These are phyloP conservation scores for Penicillium soppii DNA, from an alignment of 495 filamentous ascomycete genomes.

Conservation along the genomic window DNA sequence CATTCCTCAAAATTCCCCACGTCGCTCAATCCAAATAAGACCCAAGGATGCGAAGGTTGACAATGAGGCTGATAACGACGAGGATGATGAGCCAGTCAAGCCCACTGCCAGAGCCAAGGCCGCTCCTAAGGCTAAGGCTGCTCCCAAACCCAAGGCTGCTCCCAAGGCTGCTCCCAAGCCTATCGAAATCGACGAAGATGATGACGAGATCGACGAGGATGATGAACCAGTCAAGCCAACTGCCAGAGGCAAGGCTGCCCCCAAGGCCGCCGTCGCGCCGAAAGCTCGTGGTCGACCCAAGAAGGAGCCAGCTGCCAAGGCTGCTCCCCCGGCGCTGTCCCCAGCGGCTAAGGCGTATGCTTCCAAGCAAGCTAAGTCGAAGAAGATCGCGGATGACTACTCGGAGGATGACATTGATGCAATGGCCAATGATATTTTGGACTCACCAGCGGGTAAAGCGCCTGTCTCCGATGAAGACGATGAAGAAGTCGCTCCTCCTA, in stretches of 20 bases:
- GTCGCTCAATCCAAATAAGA: constrained; percentile 54
- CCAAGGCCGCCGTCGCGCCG: constrained; percentile 27
- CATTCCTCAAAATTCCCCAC: constrained; percentile 57
- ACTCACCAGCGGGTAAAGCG: constrained; percentile 43
- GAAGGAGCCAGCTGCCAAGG: constrained; percentile 40
- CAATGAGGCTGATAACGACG: constrained; percentile 62
- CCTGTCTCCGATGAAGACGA: constrained; percentile 34
- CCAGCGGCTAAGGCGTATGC: constrained; percentile 84
- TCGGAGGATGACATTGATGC: constrained; percentile 52
- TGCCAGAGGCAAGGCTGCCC: constrained; percentile 32
- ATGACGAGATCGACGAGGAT: background rate
- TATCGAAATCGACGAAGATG: background rate
- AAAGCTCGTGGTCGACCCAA: constrained; percentile 45
- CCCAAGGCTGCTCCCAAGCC: constrained; percentile 29
- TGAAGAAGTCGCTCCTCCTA: constrained; percentile 31
- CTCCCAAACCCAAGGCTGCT: constrained; percentile 25
- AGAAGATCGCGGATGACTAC: constrained; percentile 37
- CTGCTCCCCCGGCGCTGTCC: constrained; percentile 56
- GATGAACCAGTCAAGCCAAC: constrained; percentile 18
- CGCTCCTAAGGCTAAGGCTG: constrained; percentile 24
- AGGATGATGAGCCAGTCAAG: constrained; percentile 38
- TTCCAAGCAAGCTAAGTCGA: constrained; percentile 63
- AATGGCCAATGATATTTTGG: constrained; percentile 57
- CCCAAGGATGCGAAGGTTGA: constrained; percentile 57
- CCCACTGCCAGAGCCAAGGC: constrained; percentile 29